Base-by-base conservation (phyloP, 2,329 filamentous ascomycete species). In the Diplodia mutila region DNA sequence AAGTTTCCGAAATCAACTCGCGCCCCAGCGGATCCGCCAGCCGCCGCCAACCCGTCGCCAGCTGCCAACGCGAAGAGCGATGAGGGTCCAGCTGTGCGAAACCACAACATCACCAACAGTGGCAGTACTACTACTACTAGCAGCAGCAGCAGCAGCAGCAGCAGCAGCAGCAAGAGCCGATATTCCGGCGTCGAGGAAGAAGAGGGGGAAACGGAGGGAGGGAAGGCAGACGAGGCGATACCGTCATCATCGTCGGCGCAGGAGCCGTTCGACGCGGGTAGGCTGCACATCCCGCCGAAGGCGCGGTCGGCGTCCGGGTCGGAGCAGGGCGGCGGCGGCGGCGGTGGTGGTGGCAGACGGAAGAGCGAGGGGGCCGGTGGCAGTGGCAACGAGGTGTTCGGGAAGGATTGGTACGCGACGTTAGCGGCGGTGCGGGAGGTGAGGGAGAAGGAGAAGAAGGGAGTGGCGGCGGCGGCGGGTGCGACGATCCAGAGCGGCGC, bases 241-340 rank as follows among this genome's bases (percentile, higher is more conserved):
- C 8, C 34, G 8, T 9, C 46, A 9, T 18, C 27, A 27, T n/a
- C 48, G 25, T 49, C 29, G 9, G 1, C 42, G 16, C 42, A 21
- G 11, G 42, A 46, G 42, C 42, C 42, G 25, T 48, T 65, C 49
- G 37, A 65, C 5, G 64, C 53, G 5, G 42, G 29, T 14, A 55
- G 54, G n/a, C 63, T 54, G 2, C 29, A 57, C n/a, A 57, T 57
- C 8, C 64, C 39, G n/a, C 18, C n/a, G n/a, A 51, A 52, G 61
- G 48, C 29, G 39, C 32, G 32, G 9, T 34, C 52, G 52, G 18
- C 16, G 18, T 21, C 52, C 16, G 52, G 32, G 7, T 23, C 32
- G 29, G n/a, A 34, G 12, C 18, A 39, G n/a, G 55, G 18, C 1
- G 23, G 34, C 4, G 23, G 21, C n/a, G n/a, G n/a, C n/a, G n/a